A percentile compares a stretch with the other conserved stretches of the same genome.
Conservation (phyloP, 164 flowering plant genomes). For the Brasenia schreberi region DNA sequence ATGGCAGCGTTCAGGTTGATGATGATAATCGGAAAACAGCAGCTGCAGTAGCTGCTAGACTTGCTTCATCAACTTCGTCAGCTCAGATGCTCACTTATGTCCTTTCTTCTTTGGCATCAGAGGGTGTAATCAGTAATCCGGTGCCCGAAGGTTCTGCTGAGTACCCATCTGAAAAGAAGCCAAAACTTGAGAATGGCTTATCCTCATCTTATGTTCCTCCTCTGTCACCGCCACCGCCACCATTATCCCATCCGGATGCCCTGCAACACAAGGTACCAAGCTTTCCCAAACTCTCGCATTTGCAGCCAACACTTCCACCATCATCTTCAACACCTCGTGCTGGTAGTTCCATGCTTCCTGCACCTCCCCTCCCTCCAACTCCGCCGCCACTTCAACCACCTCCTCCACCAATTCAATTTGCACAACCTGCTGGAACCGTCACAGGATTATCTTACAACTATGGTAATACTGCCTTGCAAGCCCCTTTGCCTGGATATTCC, state of each 20-base stretch:
- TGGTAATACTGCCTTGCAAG: too few relatives aligned
- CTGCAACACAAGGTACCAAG: constrained; percentile 19
- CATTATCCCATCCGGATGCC: constrained; percentile 29
- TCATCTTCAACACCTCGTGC: constrained; percentile 28
- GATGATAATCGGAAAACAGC: constrained; percentile 70
- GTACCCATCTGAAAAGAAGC: constrained; percentile 48
- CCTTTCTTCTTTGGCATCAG: constrained; percentile 81
- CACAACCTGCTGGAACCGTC: constrained; percentile 43
- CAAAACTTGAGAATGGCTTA: constrained; percentile 44
- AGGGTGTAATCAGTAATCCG: constrained; percentile 45
- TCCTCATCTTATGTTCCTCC: constrained; percentile 15
- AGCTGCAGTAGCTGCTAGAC: constrained; percentile 87
- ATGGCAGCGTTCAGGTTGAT: constrained; percentile 20
- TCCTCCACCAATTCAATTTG: constrained; percentile 33
- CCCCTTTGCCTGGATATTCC: too few relatives aligned
- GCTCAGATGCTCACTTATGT: constrained; percentile 92
- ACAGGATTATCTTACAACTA: constrained; percentile 21
- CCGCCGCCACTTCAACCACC: constrained; percentile 41
- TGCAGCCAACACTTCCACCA: constrained; percentile 34
- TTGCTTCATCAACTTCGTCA: constrained; percentile 82
- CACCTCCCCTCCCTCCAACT: constrained; percentile 19
- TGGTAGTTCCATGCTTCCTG: constrained; percentile 12
- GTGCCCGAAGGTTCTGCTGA: constrained; percentile 29
- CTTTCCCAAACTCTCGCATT: constrained; percentile 12
- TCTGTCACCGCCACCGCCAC: constrained; percentile 28